Evolutionary conservation across 2,329 filamentous ascomycete genomes (phyloP).

Genomic region (Ceratocystis lukuohia): DNA sequence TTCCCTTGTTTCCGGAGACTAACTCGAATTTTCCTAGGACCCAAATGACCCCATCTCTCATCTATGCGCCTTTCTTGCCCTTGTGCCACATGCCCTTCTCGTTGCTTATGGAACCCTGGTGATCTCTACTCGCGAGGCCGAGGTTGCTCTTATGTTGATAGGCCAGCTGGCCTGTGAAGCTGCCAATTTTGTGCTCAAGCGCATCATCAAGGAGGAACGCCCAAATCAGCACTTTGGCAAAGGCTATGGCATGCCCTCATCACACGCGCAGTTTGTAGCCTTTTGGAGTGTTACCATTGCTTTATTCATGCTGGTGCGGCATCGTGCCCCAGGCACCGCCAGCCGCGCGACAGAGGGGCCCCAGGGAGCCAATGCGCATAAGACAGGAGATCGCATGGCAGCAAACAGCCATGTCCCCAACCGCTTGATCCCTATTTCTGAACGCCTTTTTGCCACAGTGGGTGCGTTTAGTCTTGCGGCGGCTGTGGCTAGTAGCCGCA

Average conservation of each 20-base stretch:
- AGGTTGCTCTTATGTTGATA: constrained; percentile 77
- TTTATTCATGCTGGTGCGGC: constrained; percentile 61
- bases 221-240: constrained; percentile 75
- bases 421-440: constrained; percentile 42
- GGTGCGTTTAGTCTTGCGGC: constrained; percentile 48
- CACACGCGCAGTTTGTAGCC: constrained; percentile 85
- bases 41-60: constrained; percentile 74
- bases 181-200: constrained; percentile 79
- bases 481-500: constrained; percentile 64
- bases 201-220: constrained; percentile 81
- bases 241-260: constrained; percentile 93
- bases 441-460: constrained; percentile 43
- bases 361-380: background rate
- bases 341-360: background rate
- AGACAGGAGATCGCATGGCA: background rate
- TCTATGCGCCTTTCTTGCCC: constrained; percentile 82
- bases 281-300: constrained; percentile 79
- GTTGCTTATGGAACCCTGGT: constrained; percentile 81
- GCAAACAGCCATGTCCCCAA: background rate
- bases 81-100: constrained; percentile 82
- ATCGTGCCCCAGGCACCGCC: constrained; percentile 41
- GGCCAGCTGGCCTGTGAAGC: constrained; percentile 88
- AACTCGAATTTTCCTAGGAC: constrained; percentile 38
- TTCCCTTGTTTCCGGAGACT: constrained; percentile 3
- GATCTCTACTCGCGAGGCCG: constrained; percentile 80